Evolutionary conservation across 768 basidiomycete species (phyloP), one percentile per base, ranked within the genome.

Genomic region (Floccularia luteovirens): DNA sequence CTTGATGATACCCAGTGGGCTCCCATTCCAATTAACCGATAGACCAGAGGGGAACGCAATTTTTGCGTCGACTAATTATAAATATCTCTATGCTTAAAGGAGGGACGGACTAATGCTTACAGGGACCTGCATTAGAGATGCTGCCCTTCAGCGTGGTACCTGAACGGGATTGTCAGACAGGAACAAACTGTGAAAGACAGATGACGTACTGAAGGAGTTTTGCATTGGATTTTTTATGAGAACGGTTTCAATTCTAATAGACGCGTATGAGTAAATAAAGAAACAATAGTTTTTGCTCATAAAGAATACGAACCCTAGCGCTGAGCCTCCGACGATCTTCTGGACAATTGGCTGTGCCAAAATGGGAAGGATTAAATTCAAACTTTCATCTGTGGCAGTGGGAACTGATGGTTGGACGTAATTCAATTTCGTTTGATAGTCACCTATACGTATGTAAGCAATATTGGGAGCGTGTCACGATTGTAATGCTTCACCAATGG

Each of bases 341-440:
- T 86, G 81, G 4, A 87, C 83, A 41, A 88, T 84, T 3, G 84
- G 84, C 38, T 74, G 66, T 0, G 84, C 84, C 42, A 88, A 70
- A 30, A 82, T 51, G 4, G 82, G 84, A 4, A 88, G 63, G 38
- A 87, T 74, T 24, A 81, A 56, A 45, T 81, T 64, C 41, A 87
- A 61, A 31, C 66, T 76, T 13, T 67, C 52, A 51, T 85, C 84
- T 0, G 84, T 86, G 19, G 58, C 51, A 13, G 75, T 79, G 1
- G 75, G 69, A 13, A 88, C 68, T 31, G 54, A 55, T 20, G 50
- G 48, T 50, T 88, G 84, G 4, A 66, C 69, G 51, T 80, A 83
- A n/a, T 69, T 58, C 40, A 88, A 55, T 5, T 70, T 70, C 3
- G 84, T 85, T 33, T 59, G 44, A 47, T 85, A 87, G 30, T 79